A percentile compares a stretch with the other conserved stretches of the same genome.
Evolutionary conservation across 2,329 filamentous ascomycete genomes (phyloP).

Genomic region (Aspergillus ochraceoroseus): DNA sequence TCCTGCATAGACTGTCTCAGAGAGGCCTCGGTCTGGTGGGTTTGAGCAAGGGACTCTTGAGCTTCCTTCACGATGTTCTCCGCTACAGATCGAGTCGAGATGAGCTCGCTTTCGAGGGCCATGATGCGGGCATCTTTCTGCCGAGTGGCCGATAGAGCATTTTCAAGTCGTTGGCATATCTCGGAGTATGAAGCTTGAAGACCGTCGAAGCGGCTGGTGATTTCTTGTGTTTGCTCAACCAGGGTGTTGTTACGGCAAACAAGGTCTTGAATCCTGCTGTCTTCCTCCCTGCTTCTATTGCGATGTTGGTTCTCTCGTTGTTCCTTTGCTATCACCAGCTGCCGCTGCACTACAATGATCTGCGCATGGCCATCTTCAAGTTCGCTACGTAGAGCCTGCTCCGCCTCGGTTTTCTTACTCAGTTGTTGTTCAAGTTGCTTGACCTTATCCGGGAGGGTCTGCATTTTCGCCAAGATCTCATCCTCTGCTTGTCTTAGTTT

Average conservation of each 20-base stretch:
- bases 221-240: slow-evolving; percentile 2
- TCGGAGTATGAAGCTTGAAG: slow-evolving; percentile 1
- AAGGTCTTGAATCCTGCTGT: slow-evolving; percentile 4
- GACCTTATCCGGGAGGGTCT: slow-evolving; percentile 6
- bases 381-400: slow-evolving; percentile 5
- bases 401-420: neutral
- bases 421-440: slow-evolving; percentile 13
- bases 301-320: neutral
- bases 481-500: slow-evolving; percentile 3
- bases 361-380: no score
- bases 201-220: neutral
- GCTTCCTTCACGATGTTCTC: slow-evolving; percentile 7
- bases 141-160: neutral
- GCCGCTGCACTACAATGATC: no score
- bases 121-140: slow-evolving; percentile 8
- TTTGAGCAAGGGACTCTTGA: slow-evolving; percentile 1
- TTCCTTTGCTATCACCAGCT: no score
- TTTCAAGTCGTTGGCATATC: neutral
- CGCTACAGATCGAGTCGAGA: neutral
- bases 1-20: slow-evolving; percentile 11
- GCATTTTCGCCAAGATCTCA: slow-evolving; percentile 2
- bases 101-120: slow-evolving; percentile 6
- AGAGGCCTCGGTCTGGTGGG: neutral
- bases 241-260: neutral
- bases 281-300: neutral